Evolutionary conservation across 2,329 filamentous ascomycete species (phyloP).

Genomic region (Trichoderma sp.): DNA sequence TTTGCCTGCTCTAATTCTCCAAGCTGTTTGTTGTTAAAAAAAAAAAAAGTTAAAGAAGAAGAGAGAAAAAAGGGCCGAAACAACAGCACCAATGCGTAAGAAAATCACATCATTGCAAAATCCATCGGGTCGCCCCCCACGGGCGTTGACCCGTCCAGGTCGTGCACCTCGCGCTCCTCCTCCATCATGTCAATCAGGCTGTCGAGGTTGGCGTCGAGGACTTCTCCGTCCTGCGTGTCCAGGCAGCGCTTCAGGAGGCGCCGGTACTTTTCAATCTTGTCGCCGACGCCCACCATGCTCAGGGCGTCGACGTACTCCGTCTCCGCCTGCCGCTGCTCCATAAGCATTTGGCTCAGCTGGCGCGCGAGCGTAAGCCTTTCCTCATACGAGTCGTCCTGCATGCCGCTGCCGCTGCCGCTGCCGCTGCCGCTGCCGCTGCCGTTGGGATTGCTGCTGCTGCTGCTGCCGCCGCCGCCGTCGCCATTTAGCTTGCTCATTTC

Average conservation of each 20-base stretch:
- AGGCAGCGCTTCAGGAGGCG: conserved; percentile 68
- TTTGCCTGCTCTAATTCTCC: not conserved
- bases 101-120: conserved; percentile 25
- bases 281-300: conserved; percentile 68
- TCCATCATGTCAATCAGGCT: conserved; percentile 65
- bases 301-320: conserved; percentile 69
- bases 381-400: conserved; percentile 50
- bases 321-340: conserved; percentile 64
- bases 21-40: not conserved
- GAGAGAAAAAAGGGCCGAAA: not conserved
- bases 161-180: conserved; percentile 56
- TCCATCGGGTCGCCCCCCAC: conserved; percentile 38
- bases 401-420: conserved; percentile 21
- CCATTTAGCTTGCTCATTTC: conserved; percentile 55
- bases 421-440: conserved; percentile 9
- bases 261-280: conserved; percentile 73
- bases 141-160: conserved; percentile 36
- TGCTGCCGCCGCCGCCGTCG: conserved; percentile 34
- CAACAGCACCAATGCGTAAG: not conserved
- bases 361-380: conserved; percentile 60
- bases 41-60: not conserved
- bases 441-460: conserved; percentile 9
- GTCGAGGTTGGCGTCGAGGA: conserved; percentile 65
- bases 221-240: conserved; percentile 66
- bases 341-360: conserved; percentile 57